phyloP scores from a whole-genome alignment of 169 alveolate genomes.

The Cryptosporidium ryanae region DNA sequence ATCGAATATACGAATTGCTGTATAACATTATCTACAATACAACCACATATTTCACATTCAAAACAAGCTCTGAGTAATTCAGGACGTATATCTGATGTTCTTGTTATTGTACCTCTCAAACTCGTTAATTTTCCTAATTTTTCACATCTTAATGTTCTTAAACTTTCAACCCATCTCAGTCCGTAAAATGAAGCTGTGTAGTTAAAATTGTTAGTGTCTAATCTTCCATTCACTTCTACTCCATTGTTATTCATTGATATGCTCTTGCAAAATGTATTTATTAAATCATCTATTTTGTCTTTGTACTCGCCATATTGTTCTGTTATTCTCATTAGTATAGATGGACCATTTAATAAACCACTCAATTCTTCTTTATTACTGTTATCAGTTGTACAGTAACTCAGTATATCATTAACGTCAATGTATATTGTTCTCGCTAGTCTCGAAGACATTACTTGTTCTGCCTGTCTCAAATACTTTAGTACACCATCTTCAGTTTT shows the following conservation, averaged over 20 bases:
- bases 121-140: constrained; percentile 93
- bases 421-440: constrained; percentile 42
- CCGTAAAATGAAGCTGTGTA: constrained; percentile 64
- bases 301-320: constrained; percentile 60
- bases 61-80: constrained; percentile 93
- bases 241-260: neutral
- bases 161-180: constrained; percentile 75
- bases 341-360: constrained; percentile 36
- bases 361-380: neutral
- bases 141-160: constrained; percentile 83
- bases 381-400: neutral
- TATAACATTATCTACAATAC: constrained; percentile 88
- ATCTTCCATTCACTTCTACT: constrained; percentile 16
- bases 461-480: constrained; percentile 57
- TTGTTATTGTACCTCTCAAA: constrained; percentile 95
- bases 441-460: constrained; percentile 44
- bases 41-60: constrained; percentile 92
- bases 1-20: constrained; percentile 95
- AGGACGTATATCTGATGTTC: constrained; percentile 97
- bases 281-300: constrained; percentile 22
- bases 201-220: neutral
- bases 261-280: constrained; percentile 41
- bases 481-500: constrained; percentile 21
- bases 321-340: constrained; percentile 28
- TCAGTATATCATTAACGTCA: constrained; percentile 48